phyloP scores from a whole-genome alignment of 2,329 filamentous ascomycete genomes.

The Dothistroma pini region DNA sequence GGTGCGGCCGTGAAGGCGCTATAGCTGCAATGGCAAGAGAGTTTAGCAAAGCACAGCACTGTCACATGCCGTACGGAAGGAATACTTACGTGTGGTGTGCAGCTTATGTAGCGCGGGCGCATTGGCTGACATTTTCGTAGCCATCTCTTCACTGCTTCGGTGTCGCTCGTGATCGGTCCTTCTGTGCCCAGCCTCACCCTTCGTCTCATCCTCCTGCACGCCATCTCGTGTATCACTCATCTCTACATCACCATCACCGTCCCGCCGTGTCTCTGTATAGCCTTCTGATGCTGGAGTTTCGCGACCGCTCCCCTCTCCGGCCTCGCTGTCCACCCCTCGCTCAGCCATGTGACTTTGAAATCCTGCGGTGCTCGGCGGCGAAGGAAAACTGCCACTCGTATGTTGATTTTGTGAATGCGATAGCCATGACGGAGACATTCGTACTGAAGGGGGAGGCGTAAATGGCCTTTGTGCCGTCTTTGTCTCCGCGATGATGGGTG shows the following conservation, averaged over 20 bases:
- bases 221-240: slow-evolving; percentile 35
- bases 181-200: slow-evolving; percentile 36
- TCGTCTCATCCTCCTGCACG: slow-evolving; percentile 15
- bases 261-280: slow-evolving; percentile 26
- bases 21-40: slow-evolving; percentile 38
- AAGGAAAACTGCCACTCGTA: slow-evolving; percentile 32
- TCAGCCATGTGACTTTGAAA: slow-evolving; percentile 29
- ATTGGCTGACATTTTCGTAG: slow-evolving; percentile 6
- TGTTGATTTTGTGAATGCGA: slow-evolving; percentile 22
- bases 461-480: slow-evolving; percentile 38
- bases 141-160: slow-evolving; percentile 14
- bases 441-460: slow-evolving; percentile 48
- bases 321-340: slow-evolving; percentile 23
- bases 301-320: slow-evolving; percentile 24
- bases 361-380: slow-evolving; percentile 42
- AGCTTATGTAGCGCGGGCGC: slow-evolving; percentile 28
- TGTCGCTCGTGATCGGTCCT: slow-evolving; percentile 48
- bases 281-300: slow-evolving; percentile 29
- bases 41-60: slow-evolving; percentile 36
- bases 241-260: slow-evolving; percentile 43
- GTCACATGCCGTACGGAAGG: slow-evolving; percentile 21
- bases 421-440: slow-evolving; percentile 46
- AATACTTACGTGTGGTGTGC: slow-evolving; percentile 32
- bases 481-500: slow-evolving; percentile 38
- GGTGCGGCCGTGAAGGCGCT: slow-evolving; percentile 51